Percentiles rank a stretch among this genome's conserved stretches.
phyloP scores from a whole-genome alignment of 257 asterid species.

The Lavandula angustifolia region DNA sequence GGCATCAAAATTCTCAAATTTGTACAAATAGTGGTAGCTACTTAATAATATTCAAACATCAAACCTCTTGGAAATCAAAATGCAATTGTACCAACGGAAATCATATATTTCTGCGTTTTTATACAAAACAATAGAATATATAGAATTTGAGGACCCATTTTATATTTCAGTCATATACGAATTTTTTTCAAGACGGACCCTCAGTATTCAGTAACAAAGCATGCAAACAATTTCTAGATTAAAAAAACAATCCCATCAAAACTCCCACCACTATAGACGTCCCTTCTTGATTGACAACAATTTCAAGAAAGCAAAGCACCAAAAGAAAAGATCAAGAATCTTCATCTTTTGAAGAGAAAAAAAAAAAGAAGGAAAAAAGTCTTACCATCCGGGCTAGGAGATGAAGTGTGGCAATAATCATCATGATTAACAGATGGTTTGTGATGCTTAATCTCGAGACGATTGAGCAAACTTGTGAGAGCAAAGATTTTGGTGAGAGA shows the following conservation, averaged over 20 bases:
- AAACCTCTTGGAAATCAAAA: no score
- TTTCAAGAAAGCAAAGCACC: conserved; percentile 4
- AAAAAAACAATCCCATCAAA: background rate
- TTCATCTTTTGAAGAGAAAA: background rate
- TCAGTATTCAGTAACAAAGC: no score
- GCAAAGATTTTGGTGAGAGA: conserved; percentile 58
- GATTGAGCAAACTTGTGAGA: conserved; percentile 52
- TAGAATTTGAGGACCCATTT: no score
- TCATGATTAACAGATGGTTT: conserved; percentile 32
- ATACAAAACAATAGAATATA: no score
- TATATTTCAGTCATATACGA: no score
- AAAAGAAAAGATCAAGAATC: background rate
- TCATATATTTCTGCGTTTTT: no score
- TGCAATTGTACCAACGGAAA: no score
- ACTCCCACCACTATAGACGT: no score
- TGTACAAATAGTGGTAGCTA: no score
- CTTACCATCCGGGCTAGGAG: conserved; percentile 69
- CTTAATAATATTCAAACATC: no score
- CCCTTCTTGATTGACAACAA: background rate
- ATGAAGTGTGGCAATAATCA: conserved; percentile 31
- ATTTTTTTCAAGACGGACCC: no score
- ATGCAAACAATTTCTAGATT: background rate
- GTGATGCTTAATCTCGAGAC: conserved; percentile 47
- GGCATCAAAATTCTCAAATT: no score
- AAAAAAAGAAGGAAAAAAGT: background rate